Evolutionary conservation across 1,284 basidiomycete species (phyloP), one percentile per base, ranked within the genome.

Genomic region (Apiotrichum sp.): DNA sequence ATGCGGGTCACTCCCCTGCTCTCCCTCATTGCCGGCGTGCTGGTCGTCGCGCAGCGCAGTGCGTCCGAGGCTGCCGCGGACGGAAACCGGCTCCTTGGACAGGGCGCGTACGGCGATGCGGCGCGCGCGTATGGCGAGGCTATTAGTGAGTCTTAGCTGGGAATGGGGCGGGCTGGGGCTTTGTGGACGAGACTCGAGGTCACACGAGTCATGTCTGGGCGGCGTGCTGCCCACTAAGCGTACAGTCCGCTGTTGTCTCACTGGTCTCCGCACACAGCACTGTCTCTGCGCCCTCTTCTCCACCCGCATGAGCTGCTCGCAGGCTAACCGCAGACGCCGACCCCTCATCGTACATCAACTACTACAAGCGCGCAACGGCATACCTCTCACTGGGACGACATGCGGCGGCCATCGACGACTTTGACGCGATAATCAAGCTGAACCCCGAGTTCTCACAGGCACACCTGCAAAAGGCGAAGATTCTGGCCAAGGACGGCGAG

Each of bases 351-450:
- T 91, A 92, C 68, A 76, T 89, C 0, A 82, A 92, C 31, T 88
- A 90, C 70, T 95, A 93, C 79, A 93, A 93, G 71, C 86, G 91
- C 41, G 93, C 89, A 0, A 96, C 91, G 0, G 89, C 91, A 1
- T 88, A 92, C 71, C 84, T 88, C 63, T 91, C 88, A 2, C 77
- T 88, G 9, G 86, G 84, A 33, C 81, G 87, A 47, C 85, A 90
- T 67, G 63, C 78, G 3, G 79, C 81, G 22, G 92, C 93, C 0
- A 78, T 93, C 7, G 85, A 89, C n/a, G 92, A 93, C 70, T 91
- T 93, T 66, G 84, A 88, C 65, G 83, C 85, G 62, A 91, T 95
- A 47, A 80, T 96, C 11, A 78, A 80, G 14, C 78, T 93, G n/a
- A 91, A 78, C 56, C 75, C 77, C 1, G 62, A 69, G 8, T 78